Evolutionary conservation across 2,329 filamentous ascomycete genomes (phyloP), one percentile per base, ranked within the genome.

Genomic region (Aciculosporium take): DNA sequence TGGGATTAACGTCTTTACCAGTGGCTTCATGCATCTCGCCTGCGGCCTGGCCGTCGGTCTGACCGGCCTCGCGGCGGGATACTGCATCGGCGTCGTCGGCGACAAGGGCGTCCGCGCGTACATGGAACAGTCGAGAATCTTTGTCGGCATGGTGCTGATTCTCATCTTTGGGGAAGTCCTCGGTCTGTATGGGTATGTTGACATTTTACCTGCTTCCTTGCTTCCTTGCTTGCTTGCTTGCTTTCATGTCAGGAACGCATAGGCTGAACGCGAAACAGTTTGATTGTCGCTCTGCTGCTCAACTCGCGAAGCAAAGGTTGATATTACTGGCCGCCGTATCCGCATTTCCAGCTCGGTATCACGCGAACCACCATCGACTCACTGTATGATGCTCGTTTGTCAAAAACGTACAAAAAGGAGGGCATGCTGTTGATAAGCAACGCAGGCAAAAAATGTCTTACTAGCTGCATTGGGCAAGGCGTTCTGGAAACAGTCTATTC

Each of bases 131-230:
- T 93, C 84, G 38, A 77, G 89, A 48, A 83, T 98, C 50, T 98
- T 95, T 54, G 91, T 98, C 38, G 91, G 91, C 62, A 96, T 96
- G 91, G 89, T 98, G 36, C 67, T 98, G 54, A 96, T 96, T 52
- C 74, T 96, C 48, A 98, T 98, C 75, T 98, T 98, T 59, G 91
- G 86, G 43, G 91, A 98, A 71, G 91, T 98, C 15, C 61, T 98
- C 59, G 91, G 91, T 61, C 79, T 98, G 25, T 98, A 98, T 56
- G 91, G 91, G 86, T 94, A 71, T 51, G 81, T 60, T 47, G 10
- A 10, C 21, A 21, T 31, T n/a, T 24, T 30, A 4, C 13, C 28
- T 5, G 4, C 13, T 30, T 30, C 12, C 28, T 4, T n/a, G 6
- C 6, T n/a, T 21, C 8, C 23, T 9, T 15, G 10, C 13, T 15